Base-by-base conservation (phyloP, 805 yeast genomes). In the Myxozyma melibiosi region DNA sequence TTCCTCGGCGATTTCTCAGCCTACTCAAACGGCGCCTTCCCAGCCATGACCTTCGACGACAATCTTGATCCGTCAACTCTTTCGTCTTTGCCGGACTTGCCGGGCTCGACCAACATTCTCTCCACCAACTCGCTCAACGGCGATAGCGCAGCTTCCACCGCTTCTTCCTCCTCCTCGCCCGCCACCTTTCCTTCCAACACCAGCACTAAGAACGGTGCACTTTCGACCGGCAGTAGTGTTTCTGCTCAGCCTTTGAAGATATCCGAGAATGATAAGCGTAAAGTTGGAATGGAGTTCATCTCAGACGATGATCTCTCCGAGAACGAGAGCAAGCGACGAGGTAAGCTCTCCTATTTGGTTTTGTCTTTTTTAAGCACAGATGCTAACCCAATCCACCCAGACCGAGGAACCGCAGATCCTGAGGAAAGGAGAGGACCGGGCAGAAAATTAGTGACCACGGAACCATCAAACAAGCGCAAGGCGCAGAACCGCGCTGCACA, bases 401-500 rank as follows among this genome's bases (percentile, higher is more conserved):
- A 46, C 22, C 28, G 55, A 38, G 48, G 48, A 30, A 51, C 61
- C 25, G 43, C 63, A 6, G 66, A 53, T 7, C 73, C 57, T 18
- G 66, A 54, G 9, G 55, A 27, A 11, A 53, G 43, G 38, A 60
- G 45, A 43, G 85, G 84, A 68, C 90, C 94, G 0, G 97, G 96
- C 2, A 79, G 96, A 57, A 90, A 88, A 75, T 91, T 89, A 0
- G 75, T 86, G 51, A 80, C 76, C 14, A 82, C 85, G 7, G 96
- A 90, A 65, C 91, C 95, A 7, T 90, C 86, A 69, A 84, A 83
- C 67, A 92, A 89, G 77, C 79, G 99, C 66, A 90, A 96, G 14
- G 97, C 97, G 1, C 98, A 94, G 74, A 92, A 94, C 72, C 80
- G 98, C 67, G 97, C 97, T 2, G 98, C 98, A n/a, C 99, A 94